These are phyloP conservation scores for Apiospora rasikravindrae DNA, from an alignment of 2,329 filamentous ascomycete genomes.

Conservation along the genomic window DNA sequence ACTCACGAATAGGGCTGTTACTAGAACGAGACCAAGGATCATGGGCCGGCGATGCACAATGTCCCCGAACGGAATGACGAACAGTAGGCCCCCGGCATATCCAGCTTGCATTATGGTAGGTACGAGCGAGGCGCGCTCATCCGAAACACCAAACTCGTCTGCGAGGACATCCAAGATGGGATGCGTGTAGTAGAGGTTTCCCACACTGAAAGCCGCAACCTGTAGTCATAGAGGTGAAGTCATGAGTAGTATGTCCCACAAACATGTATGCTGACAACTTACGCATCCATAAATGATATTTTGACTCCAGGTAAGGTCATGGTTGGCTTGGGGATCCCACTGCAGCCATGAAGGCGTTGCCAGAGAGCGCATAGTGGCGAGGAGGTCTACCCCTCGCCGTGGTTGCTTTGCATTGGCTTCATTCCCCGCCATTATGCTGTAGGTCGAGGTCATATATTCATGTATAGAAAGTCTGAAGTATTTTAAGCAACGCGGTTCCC, in stretches of 20 bases:
- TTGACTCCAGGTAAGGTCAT: conserved; percentile 18
- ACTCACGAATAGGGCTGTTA: conserved; percentile 61
- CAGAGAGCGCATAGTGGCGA: background rate
- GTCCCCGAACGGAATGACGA: conserved; percentile 65
- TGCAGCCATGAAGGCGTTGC: background rate
- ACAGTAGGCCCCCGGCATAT: conserved; percentile 62
- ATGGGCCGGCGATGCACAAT: conserved; percentile 53
- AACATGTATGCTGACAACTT: background rate
- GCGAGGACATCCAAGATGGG: conserved; percentile 64
- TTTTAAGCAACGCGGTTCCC: background rate
- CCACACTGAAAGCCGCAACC: conserved; percentile 54
- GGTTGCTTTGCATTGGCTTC: background rate
- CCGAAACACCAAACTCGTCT: conserved; percentile 58
- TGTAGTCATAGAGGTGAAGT: background rate
- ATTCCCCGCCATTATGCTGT: background rate
- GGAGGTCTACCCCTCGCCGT: background rate
- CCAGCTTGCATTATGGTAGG: conserved; percentile 66
- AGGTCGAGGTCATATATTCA: background rate
- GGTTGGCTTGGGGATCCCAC: conserved; percentile 18
- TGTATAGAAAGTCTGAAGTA: background rate
- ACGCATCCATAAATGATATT: conserved; percentile 17
- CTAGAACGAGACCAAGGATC: conserved; percentile 60
- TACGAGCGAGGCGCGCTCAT: conserved; percentile 61
- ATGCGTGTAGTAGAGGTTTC: conserved; percentile 66
- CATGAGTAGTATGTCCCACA: background rate